Base-by-base conservation (phyloP, 2,329 filamentous ascomycete species). In the Cordyceps cateniannulata region DNA sequence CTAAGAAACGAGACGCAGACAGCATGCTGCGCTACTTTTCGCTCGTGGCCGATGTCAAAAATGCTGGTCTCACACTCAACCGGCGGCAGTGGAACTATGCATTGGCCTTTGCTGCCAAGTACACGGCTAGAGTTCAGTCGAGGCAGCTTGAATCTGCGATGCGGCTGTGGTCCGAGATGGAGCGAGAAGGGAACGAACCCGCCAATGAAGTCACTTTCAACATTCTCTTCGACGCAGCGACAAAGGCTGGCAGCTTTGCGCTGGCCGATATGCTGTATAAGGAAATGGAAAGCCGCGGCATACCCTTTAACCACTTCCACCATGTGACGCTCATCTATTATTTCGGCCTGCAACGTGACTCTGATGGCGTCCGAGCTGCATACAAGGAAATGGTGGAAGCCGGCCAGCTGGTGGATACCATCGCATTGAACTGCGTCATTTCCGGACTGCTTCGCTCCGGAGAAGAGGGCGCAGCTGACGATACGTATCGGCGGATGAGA, bases 111-210 rank as follows among this genome's bases (percentile, higher is more conserved):
- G 89, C 90, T 10, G 87, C 88, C 42, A 86, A 88, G 61, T 91
- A 89, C 66, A 85, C 64, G 78, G 86, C 44, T 80, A 84, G 50
- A 78, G 81, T 49, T 68, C 81, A 45, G 82, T 92, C 71, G 73
- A 90, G 48, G 78, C 90, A 72, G 51, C 66, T 75, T 63, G 73
- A 75, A 29, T 81, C 85, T 5, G 87, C 90, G 0, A 78, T 99
- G 50, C 82, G 85, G 52, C 74, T 96, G 25, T 99, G 93, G 93
- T 86, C 84, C 65, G 86, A 95, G 67, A 98, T 98, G 92, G 95
- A 99, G 73, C 80, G 83, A 51, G 76, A 85, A 5, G 86, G 86
- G 2, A 81, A 83, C 1, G 72, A 91, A 16, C 76, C 77, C 65
- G 87, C 83, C 40, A 89, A 89, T 66, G 81, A 85, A 53, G 87